These are phyloP conservation scores for Erythrobasidium hasegawianum DNA, from an alignment of 1,284 basidiomycete species.

Conservation along the genomic window DNA sequence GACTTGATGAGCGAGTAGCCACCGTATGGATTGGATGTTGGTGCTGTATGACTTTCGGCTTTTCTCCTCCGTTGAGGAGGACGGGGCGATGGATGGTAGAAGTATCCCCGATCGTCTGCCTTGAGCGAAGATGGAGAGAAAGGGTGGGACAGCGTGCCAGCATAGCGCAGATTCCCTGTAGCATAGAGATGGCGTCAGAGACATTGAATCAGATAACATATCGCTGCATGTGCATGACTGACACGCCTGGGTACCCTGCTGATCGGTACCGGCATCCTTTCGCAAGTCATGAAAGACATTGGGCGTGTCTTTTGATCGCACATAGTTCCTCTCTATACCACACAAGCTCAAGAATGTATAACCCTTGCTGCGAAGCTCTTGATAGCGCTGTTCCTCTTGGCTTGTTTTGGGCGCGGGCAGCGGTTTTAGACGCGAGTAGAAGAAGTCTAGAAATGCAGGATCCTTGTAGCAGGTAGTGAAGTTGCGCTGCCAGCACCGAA, in stretches of 20 bases:
- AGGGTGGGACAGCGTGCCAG: constrained; percentile 37
- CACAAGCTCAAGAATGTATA: constrained; percentile 36
- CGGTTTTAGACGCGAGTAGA: constrained; percentile 40
- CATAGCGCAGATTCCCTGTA: constrained; percentile 41
- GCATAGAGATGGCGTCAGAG: too few species aligned
- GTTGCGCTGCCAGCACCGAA: constrained; percentile 43
- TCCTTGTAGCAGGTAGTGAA: constrained; percentile 46
- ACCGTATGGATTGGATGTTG: neutral
- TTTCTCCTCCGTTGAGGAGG: neutral
- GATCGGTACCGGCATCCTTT: constrained; percentile 13
- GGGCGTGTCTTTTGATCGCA: constrained; percentile 45
- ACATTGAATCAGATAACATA: too few species aligned
- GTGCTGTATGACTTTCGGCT: neutral
- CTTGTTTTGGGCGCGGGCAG: constrained; percentile 13
- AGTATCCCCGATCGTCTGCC: constrained; percentile 45
- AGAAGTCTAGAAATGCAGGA: constrained; percentile 42
- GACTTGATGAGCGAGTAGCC: neutral
- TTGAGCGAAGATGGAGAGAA: constrained; percentile 43
- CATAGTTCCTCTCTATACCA: constrained; percentile 12
- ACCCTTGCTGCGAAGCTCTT: constrained; percentile 33
- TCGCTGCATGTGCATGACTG: constrained; percentile 13
- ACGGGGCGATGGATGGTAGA: constrained; percentile 48
- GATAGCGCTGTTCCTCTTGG: constrained; percentile 1
- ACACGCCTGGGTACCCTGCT: neutral
- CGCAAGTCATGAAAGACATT: constrained; percentile 47